Base-by-base conservation (phyloP, 2,329 filamentous ascomycete species). In the Diplodia seriata region DNA sequence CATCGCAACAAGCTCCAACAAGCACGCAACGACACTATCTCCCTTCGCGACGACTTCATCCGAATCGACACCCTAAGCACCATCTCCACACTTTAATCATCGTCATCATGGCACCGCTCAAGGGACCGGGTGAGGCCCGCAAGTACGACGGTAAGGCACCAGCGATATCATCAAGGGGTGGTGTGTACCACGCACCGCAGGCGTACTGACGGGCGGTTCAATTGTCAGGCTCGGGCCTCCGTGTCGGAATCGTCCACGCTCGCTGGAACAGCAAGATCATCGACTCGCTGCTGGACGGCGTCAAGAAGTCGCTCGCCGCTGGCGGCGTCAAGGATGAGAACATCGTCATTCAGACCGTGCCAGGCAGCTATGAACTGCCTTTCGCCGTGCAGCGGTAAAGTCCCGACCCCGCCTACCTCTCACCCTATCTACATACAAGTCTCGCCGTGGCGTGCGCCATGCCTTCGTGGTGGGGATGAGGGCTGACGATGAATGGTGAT, bases 231-330 rank as follows among this genome's bases (percentile, higher is more conserved):
- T 81, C 81, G 11, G 85, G 84, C 75, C 87, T 99, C 71, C 92
- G 95, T 77, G 90, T 99, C 77, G 94, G 91, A 77, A 98, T 99
- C 77, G 87, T 99, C 69, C 95, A 98, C 82, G 94, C 94, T 69
- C 90, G 95, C 75, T 99, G 95, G 95, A 99, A 99, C 83, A 86
- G 85, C 72, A 86, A 86, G 72, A 92, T 99, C 78, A 97, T 98
- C 80, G 89, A 91, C 69, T 89, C 93, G 65, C 89, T 99, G 68
- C 86, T 99, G 70, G 84, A 86, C 64, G 95, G 95, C 71, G 88
- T 92, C 55, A 92, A 90, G 81, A 90, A 90, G 74, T 90, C 90
- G 76, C 89, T 99, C 67, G 82, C 90, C 40, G 87, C 87, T 53
- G 88, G 90, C 65, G 95, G 95, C 67, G 94, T 99, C 68, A 89